Evolutionary conservation across 306 rosid species (phyloP), one percentile per base, ranked within the genome.

Genomic region (Cucurbita ficifolia): DNA sequence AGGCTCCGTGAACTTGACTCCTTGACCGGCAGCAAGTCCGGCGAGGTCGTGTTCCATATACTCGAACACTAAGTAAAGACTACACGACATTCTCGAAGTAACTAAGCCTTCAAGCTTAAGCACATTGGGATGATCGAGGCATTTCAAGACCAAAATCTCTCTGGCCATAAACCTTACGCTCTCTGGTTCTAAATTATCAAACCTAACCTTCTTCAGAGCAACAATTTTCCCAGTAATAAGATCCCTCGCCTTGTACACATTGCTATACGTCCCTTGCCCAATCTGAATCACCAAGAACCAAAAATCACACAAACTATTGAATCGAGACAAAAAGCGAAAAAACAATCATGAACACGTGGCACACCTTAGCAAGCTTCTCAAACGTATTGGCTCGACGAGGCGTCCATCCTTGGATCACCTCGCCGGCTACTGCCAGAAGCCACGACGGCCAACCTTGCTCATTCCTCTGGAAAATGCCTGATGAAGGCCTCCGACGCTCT

Each of bases 41-140:
- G 99, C 88, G 58, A 94, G 99, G 86, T 94, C 99, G 71, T 94
- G 99, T 80, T 91, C 99, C 99, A 94, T 94, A 76, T 94, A 94
- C 79, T 94, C 95, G 46, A 94, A 94, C 18, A 94, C 91, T 79
- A 94, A 84, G 87, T 94, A 94, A 64, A 94, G 89, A 77, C 99
- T 94, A 53, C 96, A 91, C 36, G 99, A 91, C 97, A 94, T 94
- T 89, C 99, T 86, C 10, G 99, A 94, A 78, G 99, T 94, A 59
- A 89, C 99, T 68, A 94, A 79, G 3, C 99, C 99, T 80, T 94
- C 92, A 11, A 94, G 99, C 88, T 91, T 94, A 62, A 94, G 59
- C 70, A 94, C 95, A 88, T 94, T 94, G 60, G 99, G 99, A 77
- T 94, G 99, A 81, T 94, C 99, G 78, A 94, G 99, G 79, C 77